Evolutionary conservation across 2,329 filamentous ascomycete genomes (phyloP).

Genomic region (Emydomyces testavorans): DNA sequence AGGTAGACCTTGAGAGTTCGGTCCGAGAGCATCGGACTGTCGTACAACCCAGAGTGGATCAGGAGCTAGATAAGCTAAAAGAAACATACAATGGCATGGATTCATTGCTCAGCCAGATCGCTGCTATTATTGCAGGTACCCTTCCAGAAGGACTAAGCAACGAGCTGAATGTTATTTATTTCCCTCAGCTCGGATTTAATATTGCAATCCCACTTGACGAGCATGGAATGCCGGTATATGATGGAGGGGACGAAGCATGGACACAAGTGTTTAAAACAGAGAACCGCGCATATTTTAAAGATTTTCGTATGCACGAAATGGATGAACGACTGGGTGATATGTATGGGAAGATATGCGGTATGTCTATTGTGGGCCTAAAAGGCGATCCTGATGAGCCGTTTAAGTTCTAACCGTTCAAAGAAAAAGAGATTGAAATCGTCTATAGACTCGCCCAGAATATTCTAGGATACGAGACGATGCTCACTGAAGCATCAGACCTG

Average conservation of each 20-base stretch:
- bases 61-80: slow-evolving; percentile 66
- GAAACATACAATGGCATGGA: slow-evolving; percentile 66
- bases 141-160: slow-evolving; percentile 48
- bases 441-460: slow-evolving; percentile 62
- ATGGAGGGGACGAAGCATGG: slow-evolving; percentile 59
- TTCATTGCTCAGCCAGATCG: slow-evolving; percentile 57
- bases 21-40: slow-evolving; percentile 59
- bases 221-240: slow-evolving; percentile 50
- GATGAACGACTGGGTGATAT: slow-evolving; percentile 75
- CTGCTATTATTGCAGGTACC: slow-evolving; percentile 49
- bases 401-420: slow-evolving; percentile 34
- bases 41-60: slow-evolving; percentile 59
- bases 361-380: slow-evolving; percentile 19
- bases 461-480: slow-evolving; percentile 53
- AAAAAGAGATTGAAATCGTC: slow-evolving; percentile 80
- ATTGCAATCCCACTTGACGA: slow-evolving; percentile 58
- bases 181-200: slow-evolving; percentile 84
- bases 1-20: slow-evolving; percentile 70
- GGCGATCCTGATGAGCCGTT: background rate
- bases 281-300: slow-evolving; percentile 73
- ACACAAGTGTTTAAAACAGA: slow-evolving; percentile 64
- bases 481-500: slow-evolving; percentile 61
- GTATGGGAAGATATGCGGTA: slow-evolving; percentile 71
- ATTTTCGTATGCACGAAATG: slow-evolving; percentile 64
- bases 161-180: slow-evolving; percentile 68